A percentile compares a stretch with the other conserved stretches of the same genome.
phyloP scores from a whole-genome alignment of 331 rosid genomes.

The Arachis monticola region DNA sequence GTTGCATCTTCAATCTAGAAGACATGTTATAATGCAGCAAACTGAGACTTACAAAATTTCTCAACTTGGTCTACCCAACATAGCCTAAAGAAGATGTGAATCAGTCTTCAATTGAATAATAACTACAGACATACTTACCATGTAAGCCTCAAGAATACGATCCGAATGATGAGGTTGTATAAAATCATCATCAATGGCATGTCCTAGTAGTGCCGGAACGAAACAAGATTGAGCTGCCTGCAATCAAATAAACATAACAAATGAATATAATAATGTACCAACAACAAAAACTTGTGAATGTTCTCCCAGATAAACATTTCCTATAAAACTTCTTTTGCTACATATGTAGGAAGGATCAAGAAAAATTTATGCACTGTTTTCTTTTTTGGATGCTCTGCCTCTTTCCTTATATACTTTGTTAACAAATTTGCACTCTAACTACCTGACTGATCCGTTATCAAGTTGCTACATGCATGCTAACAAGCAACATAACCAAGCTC shows the following conservation, averaged over 20 bases:
- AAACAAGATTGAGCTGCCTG: slow-evolving; percentile 93
- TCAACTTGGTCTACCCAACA: not conserved
- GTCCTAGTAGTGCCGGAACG: slow-evolving; percentile 85
- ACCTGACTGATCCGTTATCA: not conserved
- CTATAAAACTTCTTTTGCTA: not conserved
- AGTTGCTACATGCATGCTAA: not conserved
- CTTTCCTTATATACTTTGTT: not conserved
- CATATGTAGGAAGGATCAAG: not conserved
- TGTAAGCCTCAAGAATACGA: slow-evolving; percentile 78
- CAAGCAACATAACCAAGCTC: slow-evolving; percentile 13
- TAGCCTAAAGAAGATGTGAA: slow-evolving; percentile 12
- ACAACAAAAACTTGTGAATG: not conserved
- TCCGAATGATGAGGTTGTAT: slow-evolving; percentile 94
- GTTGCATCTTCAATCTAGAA: not conserved
- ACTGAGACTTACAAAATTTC: not conserved
- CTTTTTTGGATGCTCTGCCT: not conserved
- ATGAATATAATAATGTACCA: slow-evolving; percentile 12
- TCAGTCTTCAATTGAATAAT: slow-evolving; percentile 1
- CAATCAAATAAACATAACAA: slow-evolving; percentile 26
- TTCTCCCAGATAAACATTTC: not conserved
- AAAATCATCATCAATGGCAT: slow-evolving; percentile 94
- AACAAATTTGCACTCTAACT: slow-evolving; percentile 22
- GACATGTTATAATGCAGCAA: slow-evolving; percentile 11
- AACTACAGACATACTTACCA: slow-evolving; percentile 55
- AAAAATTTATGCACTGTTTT: not conserved